phyloP scores from a whole-genome alignment of 2,329 filamentous ascomycete genomes.

The Sporothrix inflata region DNA sequence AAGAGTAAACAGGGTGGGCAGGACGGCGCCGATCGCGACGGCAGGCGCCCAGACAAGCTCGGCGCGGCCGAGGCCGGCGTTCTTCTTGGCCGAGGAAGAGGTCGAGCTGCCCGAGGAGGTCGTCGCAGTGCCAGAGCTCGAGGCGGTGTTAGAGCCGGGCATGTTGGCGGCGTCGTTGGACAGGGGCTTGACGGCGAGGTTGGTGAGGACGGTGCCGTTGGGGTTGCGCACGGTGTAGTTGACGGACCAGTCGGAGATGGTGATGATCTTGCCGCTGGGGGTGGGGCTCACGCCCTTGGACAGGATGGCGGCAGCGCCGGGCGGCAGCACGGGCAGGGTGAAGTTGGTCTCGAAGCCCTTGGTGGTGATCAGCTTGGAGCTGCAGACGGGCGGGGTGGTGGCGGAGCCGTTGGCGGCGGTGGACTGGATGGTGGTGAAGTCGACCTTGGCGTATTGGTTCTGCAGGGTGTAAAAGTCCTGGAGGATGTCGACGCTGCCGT shows the following conservation, averaged over 20 bases:
- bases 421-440: conserved; percentile 69
- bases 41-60: conserved; percentile 28
- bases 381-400: conserved; percentile 65
- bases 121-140: conserved; percentile 27
- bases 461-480: conserved; percentile 74
- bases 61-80: conserved; percentile 29
- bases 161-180: conserved; percentile 51
- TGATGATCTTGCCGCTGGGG: conserved; percentile 66
- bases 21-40: conserved; percentile 15
- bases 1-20: conserved; percentile 28
- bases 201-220: conserved; percentile 61
- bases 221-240: conserved; percentile 64
- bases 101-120: conserved; percentile 9
- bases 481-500: conserved; percentile 61
- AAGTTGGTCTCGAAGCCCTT: conserved; percentile 77
- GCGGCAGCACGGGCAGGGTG: conserved; percentile 70
- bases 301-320: conserved; percentile 72
- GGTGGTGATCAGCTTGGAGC: conserved; percentile 63
- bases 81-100: conserved; percentile 33
- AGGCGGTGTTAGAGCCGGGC: conserved; percentile 47
- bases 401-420: conserved; percentile 59
- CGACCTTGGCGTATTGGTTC: conserved; percentile 72
- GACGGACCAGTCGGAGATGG: conserved; percentile 60
- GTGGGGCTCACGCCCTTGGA: conserved; percentile 71
- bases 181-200: conserved; percentile 54